These are phyloP conservation scores for Colletotrichum orchidophilum DNA, from an alignment of 2,329 filamentous ascomycete genomes.

Conservation along the genomic window DNA sequence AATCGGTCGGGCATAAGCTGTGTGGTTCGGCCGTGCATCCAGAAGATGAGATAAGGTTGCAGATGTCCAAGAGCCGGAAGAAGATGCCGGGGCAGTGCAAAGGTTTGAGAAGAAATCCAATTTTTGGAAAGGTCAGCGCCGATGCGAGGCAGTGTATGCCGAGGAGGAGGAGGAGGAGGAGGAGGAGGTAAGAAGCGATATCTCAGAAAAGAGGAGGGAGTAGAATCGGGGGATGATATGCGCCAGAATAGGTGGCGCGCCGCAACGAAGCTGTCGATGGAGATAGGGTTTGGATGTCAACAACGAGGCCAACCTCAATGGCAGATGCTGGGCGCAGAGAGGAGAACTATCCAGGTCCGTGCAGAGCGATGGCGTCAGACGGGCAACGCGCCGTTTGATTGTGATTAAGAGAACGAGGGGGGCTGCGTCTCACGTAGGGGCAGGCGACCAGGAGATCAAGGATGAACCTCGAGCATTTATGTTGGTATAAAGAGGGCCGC, in stretches of 20 bases:
- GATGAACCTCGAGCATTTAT: slow-evolving; percentile 28
- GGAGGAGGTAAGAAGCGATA: background rate
- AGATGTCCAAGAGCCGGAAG: slow-evolving; percentile 6
- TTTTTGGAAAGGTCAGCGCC: background rate
- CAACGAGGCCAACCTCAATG: background rate
- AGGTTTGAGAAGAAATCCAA: background rate
- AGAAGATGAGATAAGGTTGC: slow-evolving; percentile 17
- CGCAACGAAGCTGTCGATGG: background rate
- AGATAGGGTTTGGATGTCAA: background rate
- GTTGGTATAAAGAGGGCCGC: background rate
- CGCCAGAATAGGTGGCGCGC: background rate
- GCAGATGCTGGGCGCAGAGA: background rate
- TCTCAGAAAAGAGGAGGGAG: background rate
- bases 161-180: background rate
- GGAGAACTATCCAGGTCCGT: slow-evolving; percentile 10
- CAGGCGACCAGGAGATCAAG: slow-evolving; percentile 23
- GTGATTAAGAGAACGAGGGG: slow-evolving; percentile 19
- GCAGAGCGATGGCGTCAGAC: slow-evolving; percentile 29
- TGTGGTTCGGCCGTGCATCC: slow-evolving; percentile 4
- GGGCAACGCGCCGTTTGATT: slow-evolving; percentile 11
- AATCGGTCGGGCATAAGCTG: background rate
- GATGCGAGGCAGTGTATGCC: background rate
- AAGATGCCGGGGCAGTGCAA: background rate
- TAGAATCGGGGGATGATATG: background rate
- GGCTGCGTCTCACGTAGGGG: slow-evolving; percentile 23